Conservation (phyloP, 2,329 filamentous ascomycete species). For the Myrmaecium sp. region DNA sequence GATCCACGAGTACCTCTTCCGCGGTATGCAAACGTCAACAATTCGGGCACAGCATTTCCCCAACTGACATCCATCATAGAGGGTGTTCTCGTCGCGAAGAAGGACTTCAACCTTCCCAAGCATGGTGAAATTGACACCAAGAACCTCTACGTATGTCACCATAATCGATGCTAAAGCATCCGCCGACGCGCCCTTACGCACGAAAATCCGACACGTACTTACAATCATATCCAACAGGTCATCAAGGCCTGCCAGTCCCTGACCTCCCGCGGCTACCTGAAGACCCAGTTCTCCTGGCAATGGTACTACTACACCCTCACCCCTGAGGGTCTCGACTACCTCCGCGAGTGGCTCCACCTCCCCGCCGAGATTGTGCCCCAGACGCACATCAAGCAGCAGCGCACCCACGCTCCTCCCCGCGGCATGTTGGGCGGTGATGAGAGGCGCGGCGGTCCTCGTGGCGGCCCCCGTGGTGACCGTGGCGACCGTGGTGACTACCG, state of each 20-base stretch:
- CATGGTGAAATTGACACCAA: constrained; percentile 98
- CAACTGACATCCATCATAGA: constrained; percentile 30
- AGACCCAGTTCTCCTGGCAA: constrained; percentile 85
- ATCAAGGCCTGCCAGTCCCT: constrained; percentile 99
- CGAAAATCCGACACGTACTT: background rate
- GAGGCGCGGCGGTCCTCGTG: constrained; percentile 12
- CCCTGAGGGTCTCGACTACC: constrained; percentile 98
- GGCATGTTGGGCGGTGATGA: constrained; percentile 55
- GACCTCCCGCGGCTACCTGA: constrained; percentile 94
- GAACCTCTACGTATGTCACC: constrained; percentile 66
- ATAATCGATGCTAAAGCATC: background rate
- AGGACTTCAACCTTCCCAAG: constrained; percentile 97
- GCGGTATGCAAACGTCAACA: constrained; percentile 3
- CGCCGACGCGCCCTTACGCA: background rate
- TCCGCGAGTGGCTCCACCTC: constrained; percentile 99
- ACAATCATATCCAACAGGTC: constrained; percentile 31
- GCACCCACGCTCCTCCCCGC: constrained; percentile 91
- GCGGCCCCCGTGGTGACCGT: constrained; percentile 38
- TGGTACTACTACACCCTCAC: constrained; percentile 97
- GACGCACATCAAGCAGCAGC: constrained; percentile 99
- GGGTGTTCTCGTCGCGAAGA: constrained; percentile 88
- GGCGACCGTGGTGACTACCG: constrained; percentile 82
- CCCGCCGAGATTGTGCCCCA: constrained; percentile 98
- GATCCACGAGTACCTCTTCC: constrained; percentile 99
- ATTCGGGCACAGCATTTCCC: constrained; percentile 41